These are phyloP conservation scores for Thuidium tamariscinum DNA, from an alignment of 225 moss, liverwort and hornwort species.

Conservation along the genomic window DNA sequence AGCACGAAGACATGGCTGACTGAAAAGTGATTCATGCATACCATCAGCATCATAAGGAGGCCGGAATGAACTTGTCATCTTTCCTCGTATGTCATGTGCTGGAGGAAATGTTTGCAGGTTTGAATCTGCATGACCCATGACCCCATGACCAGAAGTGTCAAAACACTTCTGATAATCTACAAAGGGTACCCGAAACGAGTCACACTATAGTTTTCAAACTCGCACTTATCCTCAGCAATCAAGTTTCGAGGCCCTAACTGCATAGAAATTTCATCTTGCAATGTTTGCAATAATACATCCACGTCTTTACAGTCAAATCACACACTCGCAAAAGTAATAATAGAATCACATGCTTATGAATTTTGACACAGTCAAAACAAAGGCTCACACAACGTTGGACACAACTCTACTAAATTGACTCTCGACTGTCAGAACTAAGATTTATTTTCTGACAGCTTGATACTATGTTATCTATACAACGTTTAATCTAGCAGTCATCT, in stretches of 20 bases:
- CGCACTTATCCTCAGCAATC: neutral
- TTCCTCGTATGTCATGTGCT: slow-evolving; percentile 58
- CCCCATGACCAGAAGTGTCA: slow-evolving; percentile 34
- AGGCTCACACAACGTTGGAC: neutral
- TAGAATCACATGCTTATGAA: neutral
- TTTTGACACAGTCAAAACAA: neutral
- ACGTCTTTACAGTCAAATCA: neutral
- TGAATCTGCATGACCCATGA: slow-evolving; percentile 63
- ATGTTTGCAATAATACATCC: neutral
- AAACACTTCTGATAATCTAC: slow-evolving; percentile 28
- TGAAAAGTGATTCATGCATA: slow-evolving; percentile 43
- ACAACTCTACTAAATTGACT: neutral
- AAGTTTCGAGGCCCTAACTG: neutral
- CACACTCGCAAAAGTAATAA: neutral
- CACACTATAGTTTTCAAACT: neutral
- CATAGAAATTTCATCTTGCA: neutral
- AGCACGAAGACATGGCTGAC: slow-evolving; percentile 4
- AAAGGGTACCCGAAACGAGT: slow-evolving; percentile 11
- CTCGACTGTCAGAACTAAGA: neutral
- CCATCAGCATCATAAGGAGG: slow-evolving; percentile 83
- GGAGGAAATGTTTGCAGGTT: slow-evolving; percentile 97
- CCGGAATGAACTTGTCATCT: slow-evolving; percentile 71
- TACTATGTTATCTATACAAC: neutral
- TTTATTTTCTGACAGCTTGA: neutral
- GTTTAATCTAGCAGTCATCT: neutral